Percentiles rank a stretch among this genome's conserved stretches.
phyloP scores from a whole-genome alignment of 2,329 filamentous ascomycete genomes.

The Alternaria sp. region DNA sequence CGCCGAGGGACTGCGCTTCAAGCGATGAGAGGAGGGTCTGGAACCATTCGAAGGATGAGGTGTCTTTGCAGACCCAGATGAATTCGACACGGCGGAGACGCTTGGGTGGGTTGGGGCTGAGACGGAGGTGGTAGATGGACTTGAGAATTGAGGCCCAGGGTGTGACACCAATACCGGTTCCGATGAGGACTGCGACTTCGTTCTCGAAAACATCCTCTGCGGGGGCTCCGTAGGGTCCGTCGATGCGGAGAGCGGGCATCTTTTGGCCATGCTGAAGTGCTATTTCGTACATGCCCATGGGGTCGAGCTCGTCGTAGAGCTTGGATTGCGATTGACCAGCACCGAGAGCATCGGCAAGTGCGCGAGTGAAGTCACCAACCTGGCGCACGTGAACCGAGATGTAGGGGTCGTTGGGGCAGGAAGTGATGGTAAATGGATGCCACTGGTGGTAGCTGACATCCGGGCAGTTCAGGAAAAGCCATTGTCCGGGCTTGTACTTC shows the following conservation, averaged over 20 bases:
- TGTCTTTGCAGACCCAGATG: conserved; percentile 98
- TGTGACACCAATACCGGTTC: conserved; percentile 86
- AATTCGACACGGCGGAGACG: conserved; percentile 95
- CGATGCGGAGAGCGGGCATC: conserved; percentile 89
- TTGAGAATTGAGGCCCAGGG: conserved; percentile 89
- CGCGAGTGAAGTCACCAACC: conserved; percentile 92
- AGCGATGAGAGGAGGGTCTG: conserved; percentile 90
- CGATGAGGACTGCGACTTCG: conserved; percentile 84
- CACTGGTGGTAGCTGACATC: conserved; percentile 89
- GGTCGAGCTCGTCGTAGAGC: conserved; percentile 88
- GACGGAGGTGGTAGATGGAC: conserved; percentile 97
- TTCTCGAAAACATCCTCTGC: conserved; percentile 97
- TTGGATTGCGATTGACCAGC: conserved; percentile 86
- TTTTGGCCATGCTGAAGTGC: conserved; percentile 90
- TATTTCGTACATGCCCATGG: conserved; percentile 97
- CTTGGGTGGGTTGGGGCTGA: conserved; percentile 84
- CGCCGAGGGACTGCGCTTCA: conserved; percentile 78
- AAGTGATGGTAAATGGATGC: conserved; percentile 99
- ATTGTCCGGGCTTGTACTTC: conserved; percentile 98
- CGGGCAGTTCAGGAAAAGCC: conserved; percentile 94
- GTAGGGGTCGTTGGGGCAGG: conserved; percentile 94
- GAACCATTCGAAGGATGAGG: conserved; percentile 97
- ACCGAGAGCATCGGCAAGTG: conserved; percentile 95
- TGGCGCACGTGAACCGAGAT: conserved; percentile 94
- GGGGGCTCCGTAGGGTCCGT: conserved; percentile 94